Percentiles rank a stretch among this genome's conserved stretches.
Conservation (phyloP, 495 filamentous ascomycete species). For the Xylaria venustula region DNA sequence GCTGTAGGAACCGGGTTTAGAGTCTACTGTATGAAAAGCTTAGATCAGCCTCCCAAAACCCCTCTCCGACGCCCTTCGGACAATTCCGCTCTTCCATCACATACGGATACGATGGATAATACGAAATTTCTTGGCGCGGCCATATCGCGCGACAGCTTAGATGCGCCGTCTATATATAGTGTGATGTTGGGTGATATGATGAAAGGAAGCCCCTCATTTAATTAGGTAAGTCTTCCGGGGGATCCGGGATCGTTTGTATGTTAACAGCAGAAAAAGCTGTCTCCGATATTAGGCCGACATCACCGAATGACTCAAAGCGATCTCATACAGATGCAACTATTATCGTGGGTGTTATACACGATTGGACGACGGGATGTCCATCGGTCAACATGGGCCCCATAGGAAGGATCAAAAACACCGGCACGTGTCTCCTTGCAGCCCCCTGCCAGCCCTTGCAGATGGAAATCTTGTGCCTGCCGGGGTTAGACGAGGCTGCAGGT, state of each 20-base stretch:
- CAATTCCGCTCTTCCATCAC: too few species aligned
- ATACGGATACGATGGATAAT: too few species aligned
- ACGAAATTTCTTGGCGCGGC: not conserved
- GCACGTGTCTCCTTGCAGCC: too few species aligned
- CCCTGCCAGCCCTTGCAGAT: not conserved
- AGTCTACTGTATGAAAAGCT: not conserved
- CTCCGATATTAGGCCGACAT: constrained; percentile 7
- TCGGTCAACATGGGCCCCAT: not conserved
- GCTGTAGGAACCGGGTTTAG: not conserved
- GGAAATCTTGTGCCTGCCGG: not conserved
- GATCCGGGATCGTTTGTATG: not conserved
- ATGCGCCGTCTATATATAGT: not conserved
- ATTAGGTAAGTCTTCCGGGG: constrained; percentile 2
- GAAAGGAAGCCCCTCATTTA: not conserved
- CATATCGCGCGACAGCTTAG: not conserved
- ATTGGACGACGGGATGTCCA: not conserved
- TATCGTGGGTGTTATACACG: not conserved
- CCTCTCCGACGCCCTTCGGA: too few species aligned
- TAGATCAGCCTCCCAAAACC: constrained; percentile 1
- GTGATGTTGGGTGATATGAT: not conserved
- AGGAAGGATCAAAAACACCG: too few species aligned
- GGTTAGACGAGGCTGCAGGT: not conserved
- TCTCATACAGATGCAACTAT: not conserved
- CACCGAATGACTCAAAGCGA: not conserved
- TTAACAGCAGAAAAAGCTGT: not conserved